Percentiles rank a stretch among this genome's conserved stretches.
Evolutionary conservation across 768 basidiomycete species (phyloP).

Genomic region (Termitomyces titanicus): DNA sequence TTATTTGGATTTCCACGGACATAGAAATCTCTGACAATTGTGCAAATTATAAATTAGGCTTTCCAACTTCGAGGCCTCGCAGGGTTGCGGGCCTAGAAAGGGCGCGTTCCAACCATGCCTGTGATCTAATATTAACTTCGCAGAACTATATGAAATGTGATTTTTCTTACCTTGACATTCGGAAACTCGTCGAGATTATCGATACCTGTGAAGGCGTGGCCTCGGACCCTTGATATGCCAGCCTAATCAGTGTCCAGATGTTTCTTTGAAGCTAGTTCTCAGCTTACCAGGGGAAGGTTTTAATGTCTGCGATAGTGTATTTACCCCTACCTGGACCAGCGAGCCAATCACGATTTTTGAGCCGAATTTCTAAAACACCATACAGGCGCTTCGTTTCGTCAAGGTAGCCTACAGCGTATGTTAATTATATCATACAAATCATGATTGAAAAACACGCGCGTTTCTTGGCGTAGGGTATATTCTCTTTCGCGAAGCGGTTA

Average conservation of each 20-base stretch:
- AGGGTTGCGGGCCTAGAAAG: conserved; percentile 17
- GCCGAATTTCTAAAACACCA: conserved; percentile 75
- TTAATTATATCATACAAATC: conserved; percentile 7
- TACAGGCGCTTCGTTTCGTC: conserved; percentile 84
- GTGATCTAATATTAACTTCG: neutral
- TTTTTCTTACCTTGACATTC: conserved; percentile 19
- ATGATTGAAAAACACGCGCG: conserved; percentile 32
- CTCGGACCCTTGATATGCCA: conserved; percentile 44
- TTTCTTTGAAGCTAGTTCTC: neutral
- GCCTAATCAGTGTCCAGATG: neutral
- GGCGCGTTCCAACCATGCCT: conserved; percentile 22
- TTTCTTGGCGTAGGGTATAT: conserved; percentile 66
- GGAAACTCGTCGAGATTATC: conserved; percentile 19
- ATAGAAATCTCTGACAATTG: no score
- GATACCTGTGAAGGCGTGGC: conserved; percentile 37
- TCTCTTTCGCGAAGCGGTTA: conserved; percentile 56
- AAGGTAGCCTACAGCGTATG: conserved; percentile 50
- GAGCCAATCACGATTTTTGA: conserved; percentile 73
- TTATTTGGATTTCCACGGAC: no score
- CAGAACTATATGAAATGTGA: neutral
- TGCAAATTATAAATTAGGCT: neutral
- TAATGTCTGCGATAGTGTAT: conserved; percentile 71
- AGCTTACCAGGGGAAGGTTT: conserved; percentile 57
- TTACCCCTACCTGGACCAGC: conserved; percentile 71
- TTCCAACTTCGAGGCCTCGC: conserved; percentile 16